These are phyloP conservation scores for Micractinium sp. DNA, from an alignment of 139 green algal genomes.

Conservation along the genomic window DNA sequence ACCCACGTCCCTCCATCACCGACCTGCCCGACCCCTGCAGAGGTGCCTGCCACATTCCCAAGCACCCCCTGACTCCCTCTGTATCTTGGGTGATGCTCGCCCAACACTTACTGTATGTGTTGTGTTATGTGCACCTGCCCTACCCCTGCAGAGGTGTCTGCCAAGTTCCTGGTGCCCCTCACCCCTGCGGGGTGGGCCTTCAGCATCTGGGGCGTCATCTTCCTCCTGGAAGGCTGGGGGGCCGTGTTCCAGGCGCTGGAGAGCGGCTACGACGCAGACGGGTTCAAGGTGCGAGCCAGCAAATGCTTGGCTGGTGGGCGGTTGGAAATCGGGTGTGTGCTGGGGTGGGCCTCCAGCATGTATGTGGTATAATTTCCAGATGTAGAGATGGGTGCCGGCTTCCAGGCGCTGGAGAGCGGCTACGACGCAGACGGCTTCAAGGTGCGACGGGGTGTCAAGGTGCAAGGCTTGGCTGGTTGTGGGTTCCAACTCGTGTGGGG, in stretches of 20 bases:
- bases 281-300: conserved; percentile 25
- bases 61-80: too few species aligned
- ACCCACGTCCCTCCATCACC: too few species aligned
- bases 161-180: conserved; percentile 52
- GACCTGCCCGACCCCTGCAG: too few species aligned
- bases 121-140: too few species aligned
- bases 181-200: conserved; percentile 60
- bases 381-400: conserved; percentile 60
- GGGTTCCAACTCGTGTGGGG: too few species aligned
- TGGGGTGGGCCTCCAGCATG: conserved; percentile 53
- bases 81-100: too few species aligned
- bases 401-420: conserved; percentile 21
- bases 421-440: conserved; percentile 44
- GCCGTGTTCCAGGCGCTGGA: conserved; percentile 45
- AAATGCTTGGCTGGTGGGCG: neutral
- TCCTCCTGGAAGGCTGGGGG: conserved; percentile 59
- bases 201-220: conserved; percentile 76
- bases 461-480: neutral
- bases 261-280: conserved; percentile 31
- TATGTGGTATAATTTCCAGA: conserved; percentile 75
- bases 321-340: neutral
- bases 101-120: too few species aligned
- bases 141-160: conserved; percentile 43
- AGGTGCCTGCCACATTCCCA: too few species aligned
- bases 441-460: neutral